A percentile compares a stretch with the other conserved stretches of the same genome.
These are phyloP conservation scores for Lachancea cidri DNA, from an alignment of 805 yeast species.

Conservation along the genomic window DNA sequence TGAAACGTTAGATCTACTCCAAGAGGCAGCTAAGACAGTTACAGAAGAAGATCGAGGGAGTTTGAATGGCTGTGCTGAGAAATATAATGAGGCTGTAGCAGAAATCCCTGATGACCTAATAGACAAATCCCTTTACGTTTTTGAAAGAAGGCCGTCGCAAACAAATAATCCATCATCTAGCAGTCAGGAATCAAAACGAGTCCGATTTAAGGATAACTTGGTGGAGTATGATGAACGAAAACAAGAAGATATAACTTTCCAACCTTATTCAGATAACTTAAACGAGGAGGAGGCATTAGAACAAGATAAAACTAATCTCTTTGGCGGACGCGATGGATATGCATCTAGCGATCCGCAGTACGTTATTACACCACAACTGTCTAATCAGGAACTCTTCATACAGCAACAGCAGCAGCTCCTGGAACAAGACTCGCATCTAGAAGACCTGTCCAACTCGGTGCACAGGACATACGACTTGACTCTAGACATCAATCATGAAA, in stretches of 20 bases:
- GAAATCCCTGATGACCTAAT: constrained; percentile 13
- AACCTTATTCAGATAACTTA: constrained; percentile 24
- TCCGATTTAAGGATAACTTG: constrained; percentile 22
- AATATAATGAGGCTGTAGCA: constrained; percentile 16
- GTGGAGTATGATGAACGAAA: constrained; percentile 8
- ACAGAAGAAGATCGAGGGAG: constrained; percentile 7
- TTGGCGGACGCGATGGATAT: neutral
- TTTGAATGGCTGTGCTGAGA: constrained; percentile 3
- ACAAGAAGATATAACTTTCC: constrained; percentile 7
- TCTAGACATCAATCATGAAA: constrained; percentile 42
- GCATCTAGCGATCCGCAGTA: neutral
- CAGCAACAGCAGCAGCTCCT: constrained; percentile 45
- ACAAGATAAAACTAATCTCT: constrained; percentile 5
- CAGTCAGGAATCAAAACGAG: constrained; percentile 14
- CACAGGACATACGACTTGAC: constrained; percentile 43
- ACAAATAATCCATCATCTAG: neutral
- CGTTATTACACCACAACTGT: constrained; percentile 9
- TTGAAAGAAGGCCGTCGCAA: constrained; percentile 6
- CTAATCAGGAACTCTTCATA: constrained; percentile 35
- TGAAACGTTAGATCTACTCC: constrained; percentile 13
- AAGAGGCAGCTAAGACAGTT: constrained; percentile 7
- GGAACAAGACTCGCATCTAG: constrained; percentile 43
- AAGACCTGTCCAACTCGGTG: constrained; percentile 39
- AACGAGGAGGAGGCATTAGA: constrained; percentile 3
- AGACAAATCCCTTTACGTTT: constrained; percentile 13